Evolutionary conservation across 2,329 filamentous ascomycete genomes (phyloP).

Genomic region (Fusarium illudens): DNA sequence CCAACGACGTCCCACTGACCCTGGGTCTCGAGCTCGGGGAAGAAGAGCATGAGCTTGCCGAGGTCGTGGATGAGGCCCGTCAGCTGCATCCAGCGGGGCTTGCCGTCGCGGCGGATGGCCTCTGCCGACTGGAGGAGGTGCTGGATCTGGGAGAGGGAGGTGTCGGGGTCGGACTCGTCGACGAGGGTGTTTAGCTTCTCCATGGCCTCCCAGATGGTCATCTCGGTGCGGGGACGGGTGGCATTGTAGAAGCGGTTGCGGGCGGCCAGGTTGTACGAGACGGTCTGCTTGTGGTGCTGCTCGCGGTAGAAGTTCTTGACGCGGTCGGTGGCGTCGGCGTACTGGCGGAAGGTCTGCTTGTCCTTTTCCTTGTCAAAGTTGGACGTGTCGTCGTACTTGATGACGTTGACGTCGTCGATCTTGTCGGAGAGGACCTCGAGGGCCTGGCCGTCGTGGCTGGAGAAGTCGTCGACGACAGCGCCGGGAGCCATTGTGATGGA

Average conservation of each 20-base stretch:
- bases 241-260: slow-evolving; percentile 68
- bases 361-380: slow-evolving; percentile 79
- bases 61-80: slow-evolving; percentile 81
- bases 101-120: slow-evolving; percentile 85
- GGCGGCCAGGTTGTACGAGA: slow-evolving; percentile 84
- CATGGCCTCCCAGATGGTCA: slow-evolving; percentile 92
- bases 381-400: slow-evolving; percentile 62
- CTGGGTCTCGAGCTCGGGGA: slow-evolving; percentile 68
- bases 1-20: slow-evolving; percentile 96
- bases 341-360: slow-evolving; percentile 83
- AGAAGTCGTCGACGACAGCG: slow-evolving; percentile 37
- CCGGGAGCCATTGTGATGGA: slow-evolving; percentile 40
- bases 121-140: slow-evolving; percentile 90
- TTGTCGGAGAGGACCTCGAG: slow-evolving; percentile 61
- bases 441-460: slow-evolving; percentile 37
- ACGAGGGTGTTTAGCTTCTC: slow-evolving; percentile 91
- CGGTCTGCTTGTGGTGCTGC: slow-evolving; percentile 76
- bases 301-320: slow-evolving; percentile 88
- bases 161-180: slow-evolving; percentile 92
- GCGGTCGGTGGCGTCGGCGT: slow-evolving; percentile 81
- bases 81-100: slow-evolving; percentile 84
- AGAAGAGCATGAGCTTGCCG: slow-evolving; percentile 82
- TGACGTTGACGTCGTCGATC: slow-evolving; percentile 61
- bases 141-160: slow-evolving; percentile 85
- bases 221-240: slow-evolving; percentile 69